Base-by-base conservation (phyloP, 2,329 filamentous ascomycete genomes). In the Trichoderma breve region DNA sequence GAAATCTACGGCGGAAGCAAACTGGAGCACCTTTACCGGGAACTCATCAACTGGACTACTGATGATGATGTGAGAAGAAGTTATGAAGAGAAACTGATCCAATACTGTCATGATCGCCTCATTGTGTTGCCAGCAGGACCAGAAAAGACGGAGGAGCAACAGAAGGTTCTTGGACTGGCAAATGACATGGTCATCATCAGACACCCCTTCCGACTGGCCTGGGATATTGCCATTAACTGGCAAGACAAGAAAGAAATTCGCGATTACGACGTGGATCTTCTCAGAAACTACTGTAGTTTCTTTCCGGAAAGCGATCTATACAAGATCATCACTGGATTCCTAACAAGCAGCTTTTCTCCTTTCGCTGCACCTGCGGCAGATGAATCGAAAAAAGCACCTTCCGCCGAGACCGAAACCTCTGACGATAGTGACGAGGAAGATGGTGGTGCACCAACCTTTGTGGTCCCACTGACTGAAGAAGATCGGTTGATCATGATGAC, bases 161-260 rank as follows among this genome's bases (percentile, higher is more conserved):
- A 89, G 43, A 90, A 92, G 74, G 91, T 97, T 0, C 82, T 92
- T 77, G 91, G 92, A 73, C 84, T 96, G 67, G 94, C 95, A 0
- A 90, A 91, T 74, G 96, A 95, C 73, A 97, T 99, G 93, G 95
- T 99, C 73, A 93, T 97, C 73, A 96, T 99, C 79, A 95, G 95
- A 76, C 94, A 98, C 76, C 93, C 94, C 0, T 97, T 92, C 82
- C 89, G 91, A 74, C 86, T 97, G 18, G 96, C 96, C 0, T 99
- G 97, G 97, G 92, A 94, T 76, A 91, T 98, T 73, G 88, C 92
- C 34, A 86, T 99, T 72, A 93, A 98, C 78, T 98, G 95, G 93
- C 89, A 92, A 75, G 95, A 98, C 80, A 84, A 90, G 55, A 90
- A 93, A 76, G 88, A 89, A 61, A 87, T 96, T 62, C 84, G 87